Evolutionary conservation across 352 stramenopile species (phyloP), one percentile per base, ranked within the genome.

Genomic region (Phytopythium sindhum): DNA sequence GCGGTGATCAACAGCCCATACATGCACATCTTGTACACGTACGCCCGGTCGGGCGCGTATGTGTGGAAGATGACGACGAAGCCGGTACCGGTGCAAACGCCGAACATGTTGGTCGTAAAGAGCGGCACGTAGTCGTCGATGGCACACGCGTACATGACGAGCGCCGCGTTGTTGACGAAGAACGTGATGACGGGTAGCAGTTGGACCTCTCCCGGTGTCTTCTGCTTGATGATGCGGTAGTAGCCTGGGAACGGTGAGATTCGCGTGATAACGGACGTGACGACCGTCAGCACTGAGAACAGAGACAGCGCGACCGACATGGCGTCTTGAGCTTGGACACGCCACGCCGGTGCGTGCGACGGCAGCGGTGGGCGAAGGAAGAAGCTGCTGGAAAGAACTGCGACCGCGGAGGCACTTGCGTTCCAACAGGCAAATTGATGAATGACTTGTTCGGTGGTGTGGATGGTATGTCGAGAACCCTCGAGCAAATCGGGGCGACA

Each of bases 1-100:
- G 45, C 23, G 23, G 45, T 52, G 45, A 33, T 7, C 45, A 52
- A 23, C 45, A 52, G 45, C 11, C 45, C 45, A 11, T 52, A 52
- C 1, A n/a, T 23, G 45, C 45, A 52, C 64, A 66, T 66, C 35
- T 66, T 66, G 57, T 67, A 61, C 15, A 74, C 57, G 17, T 42
- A 37, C 11, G 17, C 14, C 10, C 68, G 68, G 47, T 69, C 64
- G 0, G 61, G 56, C 28, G 60, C 68, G 42, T 61, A 82, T 9
- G 51, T 60, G 44, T 72, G 68, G 64, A 72, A 74, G 51, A 72
- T 62, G 5, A 65, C 10, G 5, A 62, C 39, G 57, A 74, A 74
- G n/a, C 35, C 64, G 21, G 66, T 47, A n/a, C 60, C 70, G 26
- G 61, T 72, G 60, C 70, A 51, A 15, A 66, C 53, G 8, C 68